These are phyloP conservation scores for Phytophthora pseudosyringae DNA, from an alignment of 352 stramenopile genomes.

Conservation along the genomic window DNA sequence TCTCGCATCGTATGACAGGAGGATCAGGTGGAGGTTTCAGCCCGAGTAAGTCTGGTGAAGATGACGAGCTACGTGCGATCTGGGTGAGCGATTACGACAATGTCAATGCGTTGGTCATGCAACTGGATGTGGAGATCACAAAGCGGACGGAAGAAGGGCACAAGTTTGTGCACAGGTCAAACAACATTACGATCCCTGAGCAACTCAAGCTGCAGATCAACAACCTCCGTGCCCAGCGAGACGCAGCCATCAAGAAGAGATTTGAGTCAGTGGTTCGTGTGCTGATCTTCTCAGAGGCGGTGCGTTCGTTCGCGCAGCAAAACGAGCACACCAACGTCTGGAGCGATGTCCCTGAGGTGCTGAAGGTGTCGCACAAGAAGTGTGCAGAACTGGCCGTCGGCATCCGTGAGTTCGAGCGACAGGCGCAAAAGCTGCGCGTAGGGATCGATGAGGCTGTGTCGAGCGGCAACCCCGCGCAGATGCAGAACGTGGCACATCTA, in stretches of 20 bases:
- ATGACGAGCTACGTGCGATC: constrained; percentile 42
- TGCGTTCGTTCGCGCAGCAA: constrained; percentile 43
- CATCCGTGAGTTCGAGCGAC: constrained; percentile 37
- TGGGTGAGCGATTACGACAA: constrained; percentile 49
- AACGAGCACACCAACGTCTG: constrained; percentile 42
- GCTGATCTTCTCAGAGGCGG: constrained; percentile 59
- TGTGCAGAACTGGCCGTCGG: constrained; percentile 43
- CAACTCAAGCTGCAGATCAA: constrained; percentile 52
- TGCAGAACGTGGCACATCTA: constrained; percentile 49
- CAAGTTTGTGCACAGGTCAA: constrained; percentile 44
- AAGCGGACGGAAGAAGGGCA: constrained; percentile 40
- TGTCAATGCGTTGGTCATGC: constrained; percentile 41
- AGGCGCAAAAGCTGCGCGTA: constrained; percentile 40
- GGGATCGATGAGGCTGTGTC: constrained; percentile 57
- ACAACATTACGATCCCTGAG: constrained; percentile 55
- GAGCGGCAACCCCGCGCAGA: constrained; percentile 48
- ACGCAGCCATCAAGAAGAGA: constrained; percentile 42
- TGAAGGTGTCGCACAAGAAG: constrained; percentile 54
- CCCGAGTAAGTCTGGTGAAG: constrained; percentile 26
- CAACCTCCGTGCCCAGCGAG: constrained; percentile 37
- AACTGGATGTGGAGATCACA: constrained; percentile 35
- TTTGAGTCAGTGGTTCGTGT: constrained; percentile 55
- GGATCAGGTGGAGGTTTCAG: constrained; percentile 19
- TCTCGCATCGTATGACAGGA: constrained; percentile 17
- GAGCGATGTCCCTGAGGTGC: constrained; percentile 51